Conservation (phyloP, 345 rosid genomes). For the Draba incana region DNA sequence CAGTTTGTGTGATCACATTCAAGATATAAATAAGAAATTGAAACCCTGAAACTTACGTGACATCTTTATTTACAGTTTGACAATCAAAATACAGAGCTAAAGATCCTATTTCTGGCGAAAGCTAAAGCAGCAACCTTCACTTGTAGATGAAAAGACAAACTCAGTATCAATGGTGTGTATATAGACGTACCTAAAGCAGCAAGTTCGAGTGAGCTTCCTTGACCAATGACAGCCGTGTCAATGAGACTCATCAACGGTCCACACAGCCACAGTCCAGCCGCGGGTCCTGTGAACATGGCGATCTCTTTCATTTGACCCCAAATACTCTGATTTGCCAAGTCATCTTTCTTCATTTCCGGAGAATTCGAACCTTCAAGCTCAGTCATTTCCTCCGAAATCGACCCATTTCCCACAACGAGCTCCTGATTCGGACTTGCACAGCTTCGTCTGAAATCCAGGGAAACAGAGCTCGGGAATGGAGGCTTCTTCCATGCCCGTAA, state of each 20-base stretch:
- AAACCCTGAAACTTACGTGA: no score
- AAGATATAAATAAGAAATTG: neutral
- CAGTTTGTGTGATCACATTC: neutral
- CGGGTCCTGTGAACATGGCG: constrained; percentile 83
- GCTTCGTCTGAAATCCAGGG: constrained; percentile 18
- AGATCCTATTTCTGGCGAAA: neutral
- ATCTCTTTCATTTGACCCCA: constrained; percentile 90
- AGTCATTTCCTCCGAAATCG: constrained; percentile 18
- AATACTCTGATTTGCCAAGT: constrained; percentile 62
- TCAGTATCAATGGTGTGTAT: neutral
- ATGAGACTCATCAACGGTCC: constrained; percentile 96
- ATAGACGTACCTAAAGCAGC: constrained; percentile 77
- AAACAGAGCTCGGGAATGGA: constrained; percentile 28
- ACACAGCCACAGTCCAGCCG: constrained; percentile 87
- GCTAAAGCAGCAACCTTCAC: constrained; percentile 12
- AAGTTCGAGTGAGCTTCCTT: constrained; percentile 85
- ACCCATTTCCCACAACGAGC: constrained; percentile 36
- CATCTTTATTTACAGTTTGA: neutral
- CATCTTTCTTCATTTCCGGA: constrained; percentile 34
- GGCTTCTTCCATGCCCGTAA: constrained; percentile 35
- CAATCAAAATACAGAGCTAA: constrained; percentile 13
- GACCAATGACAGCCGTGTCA: constrained; percentile 89
- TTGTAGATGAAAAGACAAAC: neutral
- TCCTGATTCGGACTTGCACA: constrained; percentile 48
- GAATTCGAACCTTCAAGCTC: constrained; percentile 16